Base-by-base conservation (phyloP, 2,329 filamentous ascomycete genomes). In the Arthrobotrys megalospora region DNA sequence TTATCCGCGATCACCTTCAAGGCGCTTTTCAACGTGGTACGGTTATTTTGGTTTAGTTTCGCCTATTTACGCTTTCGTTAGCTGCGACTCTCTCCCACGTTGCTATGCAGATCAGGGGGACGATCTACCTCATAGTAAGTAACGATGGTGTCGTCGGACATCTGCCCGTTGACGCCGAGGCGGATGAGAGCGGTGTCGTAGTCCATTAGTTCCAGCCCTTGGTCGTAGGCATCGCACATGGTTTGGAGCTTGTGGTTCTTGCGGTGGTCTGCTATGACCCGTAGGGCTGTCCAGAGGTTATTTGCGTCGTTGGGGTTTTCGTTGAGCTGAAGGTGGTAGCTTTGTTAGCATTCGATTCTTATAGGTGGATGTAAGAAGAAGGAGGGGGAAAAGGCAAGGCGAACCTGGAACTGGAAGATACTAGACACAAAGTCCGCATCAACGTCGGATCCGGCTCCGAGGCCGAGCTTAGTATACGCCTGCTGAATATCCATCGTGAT, bases 401-500 rank as follows among this genome's bases (percentile, higher is more conserved):
- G 21, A 38, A 70, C 72, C 65, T 70, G 65, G 7, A 63, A 64
- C 14, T 78, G 66, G 24, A 78, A 78, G 12, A 72, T 72, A n/a
- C 32, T 70, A 8, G 66, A 36, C 4, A 78, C 63, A 19, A 68
- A 78, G 6, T 72, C 67, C 1, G 75, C 52, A 14, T 78, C 75
- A 12, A 63, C 28, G 12, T 58, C 45, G 1, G 53, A 63, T 12
- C 43, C 67, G 8, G 24, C n/a, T 12, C 60, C 63, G 1, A 72
- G 36, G 6, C 47, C 47, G 24, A 78, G 75, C 14, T 62, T 63
- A 7, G 14, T 43, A 28, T 72, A 78, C 28, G 43, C 75, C 19
- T 78, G 75, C 19, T 38, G 36, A 16, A 78, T 28, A 36, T 72
- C 63, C 75, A 19, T 83, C 84, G 82, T 82, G 85, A 86, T 86